These are phyloP conservation scores for Gryganskiella cystojenkinii DNA, from an alignment of 192 early-diverging fungal genomes.

Conservation along the genomic window DNA sequence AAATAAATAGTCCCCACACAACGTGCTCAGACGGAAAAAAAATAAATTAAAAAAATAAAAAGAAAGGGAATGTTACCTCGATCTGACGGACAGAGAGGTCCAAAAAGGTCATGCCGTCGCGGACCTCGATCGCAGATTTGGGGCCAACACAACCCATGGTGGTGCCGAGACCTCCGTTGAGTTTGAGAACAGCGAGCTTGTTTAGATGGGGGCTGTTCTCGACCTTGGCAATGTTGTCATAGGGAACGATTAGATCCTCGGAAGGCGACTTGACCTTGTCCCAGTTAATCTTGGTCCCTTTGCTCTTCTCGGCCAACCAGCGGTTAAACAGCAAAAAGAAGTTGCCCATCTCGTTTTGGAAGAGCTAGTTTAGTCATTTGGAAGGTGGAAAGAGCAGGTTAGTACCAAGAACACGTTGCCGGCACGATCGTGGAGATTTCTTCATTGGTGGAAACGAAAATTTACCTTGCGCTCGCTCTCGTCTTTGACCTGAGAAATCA, in stretches of 20 bases:
- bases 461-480: constrained; percentile 63
- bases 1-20: no score
- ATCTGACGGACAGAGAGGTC: constrained; percentile 98
- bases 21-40: no score
- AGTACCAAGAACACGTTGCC: no score
- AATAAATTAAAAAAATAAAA: background rate
- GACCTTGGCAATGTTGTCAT: constrained; percentile 69
- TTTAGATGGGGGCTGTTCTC: constrained; percentile 68
- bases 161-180: constrained; percentile 98
- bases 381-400: no score
- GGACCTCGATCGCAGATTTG: constrained; percentile 97
- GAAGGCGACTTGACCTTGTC: constrained; percentile 90
- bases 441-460: no score
- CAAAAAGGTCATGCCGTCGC: constrained; percentile 96
- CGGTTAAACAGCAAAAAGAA: constrained; percentile 85
- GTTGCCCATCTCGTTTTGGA: constrained; percentile 84
- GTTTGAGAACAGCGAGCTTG: constrained; percentile 96
- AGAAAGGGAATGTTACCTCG: constrained; percentile 66
- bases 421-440: no score
- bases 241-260: constrained; percentile 84
- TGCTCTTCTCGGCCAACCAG: constrained; percentile 82
- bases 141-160: constrained; percentile 99
- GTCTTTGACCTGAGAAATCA: constrained; percentile 63
- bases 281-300: constrained; percentile 88
- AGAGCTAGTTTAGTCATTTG: constrained; percentile 48